phyloP scores from a whole-genome alignment of 371 early-diverging fungal genomes.

The Basidiobolus heterosporus region DNA sequence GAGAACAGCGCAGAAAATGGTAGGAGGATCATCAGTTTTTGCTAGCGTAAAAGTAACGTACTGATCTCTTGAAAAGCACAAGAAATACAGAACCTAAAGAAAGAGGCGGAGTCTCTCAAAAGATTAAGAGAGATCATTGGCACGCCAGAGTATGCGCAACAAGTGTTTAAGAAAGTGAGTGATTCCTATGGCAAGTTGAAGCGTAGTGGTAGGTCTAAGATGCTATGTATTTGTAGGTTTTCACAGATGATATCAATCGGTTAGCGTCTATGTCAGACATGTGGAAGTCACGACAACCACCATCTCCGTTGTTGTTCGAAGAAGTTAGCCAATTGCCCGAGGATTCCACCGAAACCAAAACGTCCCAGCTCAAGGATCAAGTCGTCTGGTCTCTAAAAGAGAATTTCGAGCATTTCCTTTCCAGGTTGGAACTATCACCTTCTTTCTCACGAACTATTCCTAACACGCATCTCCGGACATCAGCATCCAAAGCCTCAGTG shows the following conservation, averaged over 20 bases:
- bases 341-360: conserved; percentile 1
- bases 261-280: conserved; percentile 69
- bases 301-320: conserved; percentile 44
- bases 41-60: neutral
- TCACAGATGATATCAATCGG: conserved; percentile 56
- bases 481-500: conserved; percentile 12
- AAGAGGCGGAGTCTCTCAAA: conserved; percentile 53
- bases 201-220: neutral
- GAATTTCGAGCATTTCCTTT: conserved; percentile 28
- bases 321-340: conserved; percentile 9
- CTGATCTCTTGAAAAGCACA: conserved; percentile 21
- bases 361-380: conserved; percentile 31
- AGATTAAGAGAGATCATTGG: conserved; percentile 38
- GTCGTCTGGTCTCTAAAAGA: conserved; percentile 43
- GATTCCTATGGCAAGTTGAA: neutral
- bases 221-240: conserved; percentile 21
- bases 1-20: conserved; percentile 40
- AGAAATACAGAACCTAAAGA: conserved; percentile 50
- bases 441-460: neutral
- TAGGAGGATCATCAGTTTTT: conserved; percentile 8
- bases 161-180: conserved; percentile 69
- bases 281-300: conserved; percentile 67
- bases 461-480: no score
- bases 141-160: conserved; percentile 38
- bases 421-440: conserved; percentile 19